These are phyloP conservation scores for Naganishia onofrii DNA, from an alignment of 768 basidiomycete genomes.

Conservation along the genomic window DNA sequence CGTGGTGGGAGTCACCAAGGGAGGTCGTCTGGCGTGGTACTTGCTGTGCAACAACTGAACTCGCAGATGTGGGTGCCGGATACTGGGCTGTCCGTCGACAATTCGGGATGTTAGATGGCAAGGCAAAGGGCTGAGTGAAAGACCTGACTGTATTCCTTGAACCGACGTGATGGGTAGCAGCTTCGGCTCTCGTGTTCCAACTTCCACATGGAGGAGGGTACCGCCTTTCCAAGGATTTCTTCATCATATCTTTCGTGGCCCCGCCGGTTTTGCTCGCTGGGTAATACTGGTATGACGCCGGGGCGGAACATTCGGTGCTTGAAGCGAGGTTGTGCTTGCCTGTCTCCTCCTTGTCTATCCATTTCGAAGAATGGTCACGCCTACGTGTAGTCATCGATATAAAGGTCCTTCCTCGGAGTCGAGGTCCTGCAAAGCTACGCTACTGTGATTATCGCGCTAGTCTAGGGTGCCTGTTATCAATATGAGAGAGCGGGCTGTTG, in stretches of 20 bases:
- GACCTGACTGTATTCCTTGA: background rate
- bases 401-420: too few species aligned
- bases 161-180: too few species aligned
- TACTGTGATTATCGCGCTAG: too few species aligned
- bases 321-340: too few species aligned
- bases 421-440: too few species aligned
- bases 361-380: too few species aligned
- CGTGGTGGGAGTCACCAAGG: background rate
- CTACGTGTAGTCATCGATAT: too few species aligned
- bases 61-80: background rate
- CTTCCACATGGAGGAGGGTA: background rate
- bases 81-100: background rate
- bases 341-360: too few species aligned
- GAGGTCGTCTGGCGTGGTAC: background rate
- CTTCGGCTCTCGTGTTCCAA: background rate
- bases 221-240: background rate
- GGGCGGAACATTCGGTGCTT: too few species aligned
- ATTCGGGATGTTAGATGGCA: background rate
- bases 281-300: background rate
- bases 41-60: background rate
- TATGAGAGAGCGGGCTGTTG: too few species aligned
- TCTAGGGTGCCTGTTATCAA: too few species aligned
- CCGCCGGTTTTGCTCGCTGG: background rate
- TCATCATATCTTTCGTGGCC: background rate
- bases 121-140: background rate